These are phyloP conservation scores for Lomentospora prolificans DNA, from an alignment of 2,329 filamentous ascomycete species.

Conservation along the genomic window DNA sequence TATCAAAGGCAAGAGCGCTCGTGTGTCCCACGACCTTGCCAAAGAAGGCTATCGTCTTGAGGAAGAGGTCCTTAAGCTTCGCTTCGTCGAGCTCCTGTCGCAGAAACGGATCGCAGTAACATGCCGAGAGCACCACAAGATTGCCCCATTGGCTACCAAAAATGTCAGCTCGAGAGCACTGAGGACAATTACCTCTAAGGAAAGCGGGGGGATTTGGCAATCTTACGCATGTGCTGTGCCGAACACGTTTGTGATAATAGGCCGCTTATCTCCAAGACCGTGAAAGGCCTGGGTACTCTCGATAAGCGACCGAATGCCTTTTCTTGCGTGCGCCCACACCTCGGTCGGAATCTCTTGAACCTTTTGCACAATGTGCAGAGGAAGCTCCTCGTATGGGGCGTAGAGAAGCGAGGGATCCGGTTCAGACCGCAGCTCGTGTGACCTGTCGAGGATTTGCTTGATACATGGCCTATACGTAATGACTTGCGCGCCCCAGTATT, in stretches of 20 bases:
- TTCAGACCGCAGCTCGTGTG: constrained; percentile 25
- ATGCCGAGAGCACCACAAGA: constrained; percentile 78
- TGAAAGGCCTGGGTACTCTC: constrained; percentile 79
- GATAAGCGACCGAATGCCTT: constrained; percentile 65
- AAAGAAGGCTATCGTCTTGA: constrained; percentile 69
- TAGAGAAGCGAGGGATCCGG: constrained; percentile 24
- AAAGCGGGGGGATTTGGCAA: neutral
- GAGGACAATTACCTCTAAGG: constrained; percentile 3
- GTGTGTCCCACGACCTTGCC: constrained; percentile 59
- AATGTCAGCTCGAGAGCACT: neutral
- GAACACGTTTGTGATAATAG: constrained; percentile 91
- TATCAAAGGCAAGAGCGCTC: constrained; percentile 64
- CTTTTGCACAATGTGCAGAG: neutral
- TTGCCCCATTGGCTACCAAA: constrained; percentile 83
- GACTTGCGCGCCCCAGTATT: constrained; percentile 88
- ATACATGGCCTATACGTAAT: constrained; percentile 79
- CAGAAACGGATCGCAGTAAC: constrained; percentile 58
- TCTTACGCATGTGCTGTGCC: constrained; percentile 91
- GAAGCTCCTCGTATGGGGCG: neutral
- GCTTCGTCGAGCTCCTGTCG: constrained; percentile 44
- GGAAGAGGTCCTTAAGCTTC: constrained; percentile 50
- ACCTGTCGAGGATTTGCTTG: constrained; percentile 43
- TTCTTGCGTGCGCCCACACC: constrained; percentile 44
- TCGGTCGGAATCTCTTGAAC: constrained; percentile 22
- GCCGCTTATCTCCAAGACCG: constrained; percentile 49